phyloP scores from a whole-genome alignment of 2,329 filamentous ascomycete genomes.

The Colletotrichum tofieldiae region DNA sequence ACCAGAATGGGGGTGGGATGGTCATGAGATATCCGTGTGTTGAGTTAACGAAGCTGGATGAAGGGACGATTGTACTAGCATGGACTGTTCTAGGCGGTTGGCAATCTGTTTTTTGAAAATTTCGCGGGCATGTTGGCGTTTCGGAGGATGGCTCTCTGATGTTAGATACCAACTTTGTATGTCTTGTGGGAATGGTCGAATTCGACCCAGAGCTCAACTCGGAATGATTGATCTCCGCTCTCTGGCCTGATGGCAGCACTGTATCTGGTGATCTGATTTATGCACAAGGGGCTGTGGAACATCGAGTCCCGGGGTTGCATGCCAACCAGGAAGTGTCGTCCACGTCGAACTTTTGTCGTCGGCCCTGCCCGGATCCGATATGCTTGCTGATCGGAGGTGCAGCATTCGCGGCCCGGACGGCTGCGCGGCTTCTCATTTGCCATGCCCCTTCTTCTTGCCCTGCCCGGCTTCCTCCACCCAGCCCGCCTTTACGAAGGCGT shows the following conservation, averaged over 20 bases:
- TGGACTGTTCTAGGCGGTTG: slow-evolving; percentile 33
- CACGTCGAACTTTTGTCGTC: neutral
- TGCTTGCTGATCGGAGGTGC: no score
- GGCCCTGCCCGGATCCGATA: neutral
- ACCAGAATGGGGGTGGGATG: neutral
- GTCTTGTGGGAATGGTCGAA: slow-evolving; percentile 20
- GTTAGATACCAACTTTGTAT: slow-evolving; percentile 43
- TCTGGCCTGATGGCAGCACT: neutral
- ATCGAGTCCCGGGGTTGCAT: neutral
- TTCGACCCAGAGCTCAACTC: slow-evolving; percentile 5
- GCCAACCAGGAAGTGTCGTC: neutral
- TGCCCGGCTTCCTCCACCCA: slow-evolving; percentile 70
- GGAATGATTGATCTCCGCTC: slow-evolving; percentile 20
- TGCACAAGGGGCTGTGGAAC: neutral
- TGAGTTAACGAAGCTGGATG: slow-evolving; percentile 32
- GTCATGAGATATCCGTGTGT: neutral
- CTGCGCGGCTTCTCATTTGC: slow-evolving; percentile 4
- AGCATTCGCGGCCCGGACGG: neutral
- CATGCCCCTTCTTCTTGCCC: slow-evolving; percentile 60
- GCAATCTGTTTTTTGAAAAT: slow-evolving; percentile 37
- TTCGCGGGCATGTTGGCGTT: slow-evolving; percentile 35
- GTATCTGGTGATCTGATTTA: neutral
- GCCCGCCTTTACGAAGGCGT: slow-evolving; percentile 85
- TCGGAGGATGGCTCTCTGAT: slow-evolving; percentile 35
- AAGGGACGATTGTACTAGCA: slow-evolving; percentile 36